phyloP scores from a whole-genome alignment of 768 basidiomycete species.

The Exsudoporus frostii region DNA sequence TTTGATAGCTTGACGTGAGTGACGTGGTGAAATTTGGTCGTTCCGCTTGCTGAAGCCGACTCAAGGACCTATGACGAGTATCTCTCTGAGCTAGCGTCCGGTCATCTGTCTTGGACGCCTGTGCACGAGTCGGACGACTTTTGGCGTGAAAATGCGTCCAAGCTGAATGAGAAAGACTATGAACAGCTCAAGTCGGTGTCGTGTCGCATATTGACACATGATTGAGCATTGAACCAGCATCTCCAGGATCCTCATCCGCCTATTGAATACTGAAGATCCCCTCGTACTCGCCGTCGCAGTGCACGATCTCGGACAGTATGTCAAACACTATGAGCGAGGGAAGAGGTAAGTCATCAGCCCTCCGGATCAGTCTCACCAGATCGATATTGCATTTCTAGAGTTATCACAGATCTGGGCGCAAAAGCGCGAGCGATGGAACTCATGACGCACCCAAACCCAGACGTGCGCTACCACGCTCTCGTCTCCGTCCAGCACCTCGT shows the following conservation, averaged over 20 bases:
- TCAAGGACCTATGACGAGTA: slow-evolving; percentile 95
- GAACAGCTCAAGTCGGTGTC: slow-evolving; percentile 73
- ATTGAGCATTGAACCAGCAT: not conserved
- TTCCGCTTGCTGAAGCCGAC: not conserved
- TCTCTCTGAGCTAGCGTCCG: slow-evolving; percentile 81
- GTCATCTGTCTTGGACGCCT: slow-evolving; percentile 93
- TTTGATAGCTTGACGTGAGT: slow-evolving; percentile 90
- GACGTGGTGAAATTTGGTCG: not conserved
- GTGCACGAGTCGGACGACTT: slow-evolving; percentile 96
- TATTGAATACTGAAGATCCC: slow-evolving; percentile 68
- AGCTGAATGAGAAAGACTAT: slow-evolving; percentile 80
- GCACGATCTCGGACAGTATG: slow-evolving; percentile 92
- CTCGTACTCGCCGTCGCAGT: slow-evolving; percentile 86
- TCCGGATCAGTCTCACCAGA: not conserved
- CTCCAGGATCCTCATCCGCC: slow-evolving; percentile 64
- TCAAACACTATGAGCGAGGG: slow-evolving; percentile 86
- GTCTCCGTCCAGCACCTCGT: slow-evolving; percentile 89
- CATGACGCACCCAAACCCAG: slow-evolving; percentile 83
- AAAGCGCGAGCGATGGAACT: slow-evolving; percentile 89
- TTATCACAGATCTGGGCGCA: slow-evolving; percentile 79
- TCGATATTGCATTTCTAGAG: slow-evolving; percentile 38
- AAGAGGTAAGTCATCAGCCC: slow-evolving; percentile 65
- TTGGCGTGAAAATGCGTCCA: slow-evolving; percentile 93
- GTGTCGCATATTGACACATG: not conserved
- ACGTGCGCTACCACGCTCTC: slow-evolving; percentile 91